Base-by-base conservation (phyloP, 177 flowering plant genomes). In the Telopea speciosissima region DNA sequence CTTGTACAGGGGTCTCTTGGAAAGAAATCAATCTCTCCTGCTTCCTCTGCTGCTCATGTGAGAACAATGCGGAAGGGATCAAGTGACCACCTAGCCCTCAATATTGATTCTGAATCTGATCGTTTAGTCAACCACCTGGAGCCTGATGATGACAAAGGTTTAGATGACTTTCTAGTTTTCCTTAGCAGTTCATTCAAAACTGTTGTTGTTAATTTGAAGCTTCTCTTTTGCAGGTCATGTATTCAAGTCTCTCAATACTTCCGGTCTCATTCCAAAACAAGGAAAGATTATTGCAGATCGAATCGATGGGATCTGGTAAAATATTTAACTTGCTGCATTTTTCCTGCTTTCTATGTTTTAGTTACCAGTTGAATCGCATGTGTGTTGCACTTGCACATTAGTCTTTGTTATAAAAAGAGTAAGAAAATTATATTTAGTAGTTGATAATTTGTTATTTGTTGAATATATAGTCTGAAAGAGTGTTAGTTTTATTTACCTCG, bases 271-370 rank as follows among this genome's bases (percentile, higher is more conserved):
- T 66, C 99, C 99, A 63, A 83, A 66, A 72, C 97, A 91, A 84
- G 99, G 94, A 70, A 95, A 88, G 80, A 65, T 81, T 79, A 36
- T 89, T 62, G 97, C 97, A 65, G 99, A 95, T 71, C 83, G 94
- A 62, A 71, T 95, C 60, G 99, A 95, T 78, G 99, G 99, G 68
- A 78, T 92, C 49, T 95, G 97, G 99, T 92, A 88, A 78, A 58
- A 40, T 54, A 11, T 70, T 73, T 45, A 33, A 42, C 24, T 16
- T 44, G 11, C 24, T 36, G 8, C 8, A 58, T 49, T 49, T 49
- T 12, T 64, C 60, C 23, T 70, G 58, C 22, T 54, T 65, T 45
- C 21, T 10, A 23, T 3, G 12, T 63, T 40, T 65, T 26, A 66
- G 17, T 24, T 49, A 49, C 8, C 13, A 49, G 54, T 49, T 49